Conservation (phyloP, 2,329 filamentous ascomycete genomes). For the Chaetoscypha palmicola region DNA sequence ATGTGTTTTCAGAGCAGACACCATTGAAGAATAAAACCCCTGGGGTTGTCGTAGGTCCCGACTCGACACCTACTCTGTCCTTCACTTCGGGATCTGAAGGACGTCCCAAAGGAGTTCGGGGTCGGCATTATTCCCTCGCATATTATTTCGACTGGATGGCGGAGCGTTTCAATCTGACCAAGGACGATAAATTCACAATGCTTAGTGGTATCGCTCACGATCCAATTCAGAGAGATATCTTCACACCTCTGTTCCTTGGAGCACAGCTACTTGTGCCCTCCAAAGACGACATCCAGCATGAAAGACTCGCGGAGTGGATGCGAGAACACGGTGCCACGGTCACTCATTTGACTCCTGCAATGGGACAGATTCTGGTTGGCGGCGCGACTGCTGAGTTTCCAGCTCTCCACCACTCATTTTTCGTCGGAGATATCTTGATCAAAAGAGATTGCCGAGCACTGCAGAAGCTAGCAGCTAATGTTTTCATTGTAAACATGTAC, state of each 20-base stretch:
- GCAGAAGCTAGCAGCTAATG: constrained; percentile 68
- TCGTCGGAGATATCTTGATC: constrained; percentile 84
- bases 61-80: constrained; percentile 68
- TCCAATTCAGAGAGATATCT: constrained; percentile 67
- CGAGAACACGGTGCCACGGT: constrained; percentile 65
- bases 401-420: constrained; percentile 72
- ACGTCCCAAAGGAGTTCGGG: constrained; percentile 77
- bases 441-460: constrained; percentile 73
- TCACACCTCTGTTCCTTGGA: constrained; percentile 83
- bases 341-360: constrained; percentile 87
- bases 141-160: constrained; percentile 95
- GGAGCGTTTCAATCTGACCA: constrained; percentile 65
- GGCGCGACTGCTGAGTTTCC: constrained; percentile 73
- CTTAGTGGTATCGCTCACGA: constrained; percentile 79
- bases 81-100: constrained; percentile 74
- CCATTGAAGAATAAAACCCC: constrained; percentile 50
- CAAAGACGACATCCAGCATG: constrained; percentile 78
- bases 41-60: constrained; percentile 75
- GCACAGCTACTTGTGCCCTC: constrained; percentile 72
- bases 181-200: constrained; percentile 71
- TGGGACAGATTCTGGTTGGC: constrained; percentile 92
- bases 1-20: constrained; percentile 53
- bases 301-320: constrained; percentile 86
- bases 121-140: constrained; percentile 77
- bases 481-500: constrained; percentile 76